Conservation (phyloP, 2,329 filamentous ascomycete species). For the Penicillium sp. region DNA sequence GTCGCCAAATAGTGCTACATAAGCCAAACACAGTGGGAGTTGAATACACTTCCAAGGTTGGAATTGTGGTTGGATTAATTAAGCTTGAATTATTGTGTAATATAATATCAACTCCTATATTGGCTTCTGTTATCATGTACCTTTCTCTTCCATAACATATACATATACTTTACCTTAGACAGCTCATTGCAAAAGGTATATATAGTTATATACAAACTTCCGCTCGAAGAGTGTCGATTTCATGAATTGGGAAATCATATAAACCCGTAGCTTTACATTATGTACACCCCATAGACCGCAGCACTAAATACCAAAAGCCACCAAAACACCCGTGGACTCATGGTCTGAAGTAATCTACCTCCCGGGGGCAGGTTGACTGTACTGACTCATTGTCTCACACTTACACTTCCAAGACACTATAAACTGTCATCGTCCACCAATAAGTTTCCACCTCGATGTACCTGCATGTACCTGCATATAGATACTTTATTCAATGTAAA, state of each 20-base stretch:
- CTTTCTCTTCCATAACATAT: not conserved
- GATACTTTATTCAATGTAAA: not conserved
- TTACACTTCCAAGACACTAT: not conserved
- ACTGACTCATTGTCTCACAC: not conserved
- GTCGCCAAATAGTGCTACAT: not conserved
- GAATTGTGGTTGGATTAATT: not conserved
- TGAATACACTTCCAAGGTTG: too few relatives aligned
- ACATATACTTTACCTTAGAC: not conserved
- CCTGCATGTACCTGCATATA: not conserved
- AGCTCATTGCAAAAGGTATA: too few relatives aligned
- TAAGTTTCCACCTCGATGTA: not conserved
- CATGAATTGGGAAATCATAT: rapidly evolving
- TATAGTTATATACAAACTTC: not conserved
- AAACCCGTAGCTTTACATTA: rapidly evolving
- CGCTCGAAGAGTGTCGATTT: not conserved
- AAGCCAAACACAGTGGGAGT: not conserved
- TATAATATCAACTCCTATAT: not conserved
- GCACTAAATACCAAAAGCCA: not conserved
- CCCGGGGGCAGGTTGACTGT: not conserved
- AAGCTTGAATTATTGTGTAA: not conserved
- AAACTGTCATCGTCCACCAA: not conserved
- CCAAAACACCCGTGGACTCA: too few relatives aligned
- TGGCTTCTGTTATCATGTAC: not conserved
- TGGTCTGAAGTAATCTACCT: not conserved
- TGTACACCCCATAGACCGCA: not conserved